Conservation (phyloP, 2,329 filamentous ascomycete species). For the Nakataea oryzae region DNA sequence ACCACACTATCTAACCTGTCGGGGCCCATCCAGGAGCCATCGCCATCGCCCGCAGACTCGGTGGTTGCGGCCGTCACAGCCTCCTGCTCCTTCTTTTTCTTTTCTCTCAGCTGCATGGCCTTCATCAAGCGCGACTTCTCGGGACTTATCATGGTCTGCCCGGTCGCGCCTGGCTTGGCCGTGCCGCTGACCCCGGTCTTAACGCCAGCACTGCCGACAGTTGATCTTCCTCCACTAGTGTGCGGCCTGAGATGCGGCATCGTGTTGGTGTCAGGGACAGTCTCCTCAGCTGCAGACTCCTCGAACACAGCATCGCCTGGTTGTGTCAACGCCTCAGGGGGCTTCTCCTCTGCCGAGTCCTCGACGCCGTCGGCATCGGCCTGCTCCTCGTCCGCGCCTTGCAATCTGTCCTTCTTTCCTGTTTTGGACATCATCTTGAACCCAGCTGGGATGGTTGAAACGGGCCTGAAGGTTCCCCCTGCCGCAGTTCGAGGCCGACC, state of each 20-base stretch:
- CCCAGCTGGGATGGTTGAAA: conserved; percentile 72
- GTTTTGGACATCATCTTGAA: conserved; percentile 58
- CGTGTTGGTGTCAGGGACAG: neutral
- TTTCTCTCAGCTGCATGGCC: conserved; percentile 81
- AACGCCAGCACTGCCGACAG: neutral
- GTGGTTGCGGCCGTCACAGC: conserved; percentile 2
- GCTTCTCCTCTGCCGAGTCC: neutral
- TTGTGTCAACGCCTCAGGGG: neutral
- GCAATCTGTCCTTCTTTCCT: conserved; percentile 36
- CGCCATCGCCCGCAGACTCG: too few relatives aligned
- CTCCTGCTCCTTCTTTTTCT: conserved; percentile 45
- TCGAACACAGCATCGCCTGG: neutral
- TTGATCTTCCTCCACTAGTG: conserved; percentile 19
- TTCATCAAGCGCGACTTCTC: conserved; percentile 93
- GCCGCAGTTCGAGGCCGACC: conserved; percentile 50
- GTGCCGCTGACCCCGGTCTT: conserved; percentile 21
- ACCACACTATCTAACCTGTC: neutral
- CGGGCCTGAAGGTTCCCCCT: conserved; percentile 55
- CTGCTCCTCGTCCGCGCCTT: neutral
- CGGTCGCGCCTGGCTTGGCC: conserved; percentile 20
- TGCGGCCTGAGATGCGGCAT: conserved; percentile 13
- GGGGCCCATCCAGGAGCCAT: neutral
- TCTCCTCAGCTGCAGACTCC: neutral
- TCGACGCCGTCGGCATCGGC: neutral
- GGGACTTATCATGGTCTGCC: conserved; percentile 55